phyloP scores from a whole-genome alignment of 768 basidiomycete genomes.

The Panaeolus cyanescens region DNA sequence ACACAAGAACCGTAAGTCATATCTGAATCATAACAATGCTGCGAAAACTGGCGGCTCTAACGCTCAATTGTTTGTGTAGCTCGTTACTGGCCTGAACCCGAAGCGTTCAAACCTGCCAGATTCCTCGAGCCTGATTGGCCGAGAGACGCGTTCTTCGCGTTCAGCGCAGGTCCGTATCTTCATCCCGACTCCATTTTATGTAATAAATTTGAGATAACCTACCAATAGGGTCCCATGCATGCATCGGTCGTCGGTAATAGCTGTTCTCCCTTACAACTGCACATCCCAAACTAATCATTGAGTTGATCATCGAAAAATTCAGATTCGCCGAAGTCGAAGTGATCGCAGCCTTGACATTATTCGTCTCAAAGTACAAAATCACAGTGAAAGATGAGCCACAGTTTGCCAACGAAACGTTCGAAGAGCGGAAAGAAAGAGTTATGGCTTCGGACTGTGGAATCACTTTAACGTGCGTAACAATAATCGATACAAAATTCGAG shows the following conservation, averaged over 20 bases:
- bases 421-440: slow-evolving; percentile 41
- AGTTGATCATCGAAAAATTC: neutral
- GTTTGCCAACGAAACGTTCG: slow-evolving; percentile 45
- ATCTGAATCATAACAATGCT: neutral
- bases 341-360: slow-evolving; percentile 45
- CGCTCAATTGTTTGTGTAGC: slow-evolving; percentile 26
- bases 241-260: slow-evolving; percentile 48
- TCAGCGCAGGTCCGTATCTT: slow-evolving; percentile 11
- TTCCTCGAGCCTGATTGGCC: slow-evolving; percentile 54
- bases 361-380: slow-evolving; percentile 46
- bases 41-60: neutral
- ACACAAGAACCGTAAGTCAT: slow-evolving; percentile 45
- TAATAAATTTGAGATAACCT: neutral
- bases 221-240: slow-evolving; percentile 38
- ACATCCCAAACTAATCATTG: neutral
- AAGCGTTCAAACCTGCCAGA: slow-evolving; percentile 42
- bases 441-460: neutral
- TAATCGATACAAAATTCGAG: neutral
- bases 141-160: slow-evolving; percentile 24
- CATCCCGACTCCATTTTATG: too few relatives aligned
- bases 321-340: slow-evolving; percentile 51
- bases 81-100: slow-evolving; percentile 50
- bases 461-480: neutral
- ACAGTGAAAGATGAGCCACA: slow-evolving; percentile 49
- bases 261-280: neutral